Conservation (phyloP, 352 stramenopile genomes). For the Globisporangium middletonii region DNA sequence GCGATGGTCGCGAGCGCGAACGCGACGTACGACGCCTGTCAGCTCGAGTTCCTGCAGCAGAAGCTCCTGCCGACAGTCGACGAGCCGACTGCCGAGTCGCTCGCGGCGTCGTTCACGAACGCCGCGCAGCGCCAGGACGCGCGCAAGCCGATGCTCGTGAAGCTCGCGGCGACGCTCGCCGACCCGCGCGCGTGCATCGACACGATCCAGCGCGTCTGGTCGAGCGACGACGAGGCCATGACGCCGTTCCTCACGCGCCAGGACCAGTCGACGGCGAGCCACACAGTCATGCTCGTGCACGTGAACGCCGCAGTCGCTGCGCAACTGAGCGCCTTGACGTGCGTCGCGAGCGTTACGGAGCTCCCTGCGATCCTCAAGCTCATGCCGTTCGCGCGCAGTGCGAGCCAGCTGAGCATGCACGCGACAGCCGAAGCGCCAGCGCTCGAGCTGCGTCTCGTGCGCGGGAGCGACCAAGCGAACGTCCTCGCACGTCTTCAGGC, state of each 20-base stretch:
- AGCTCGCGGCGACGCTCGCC: constrained; percentile 21
- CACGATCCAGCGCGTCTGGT: constrained; percentile 30
- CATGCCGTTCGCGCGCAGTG: constrained; percentile 56
- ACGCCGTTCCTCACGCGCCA: constrained; percentile 52
- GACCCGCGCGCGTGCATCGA: constrained; percentile 44
- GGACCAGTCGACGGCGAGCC: constrained; percentile 25
- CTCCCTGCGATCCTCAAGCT: constrained; percentile 63
- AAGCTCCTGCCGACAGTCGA: constrained; percentile 39
- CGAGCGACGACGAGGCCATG: constrained; percentile 26
- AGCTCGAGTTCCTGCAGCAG: constrained; percentile 24
- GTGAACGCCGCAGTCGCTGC: constrained; percentile 22
- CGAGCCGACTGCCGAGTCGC: constrained; percentile 20
- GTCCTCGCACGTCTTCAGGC: constrained; percentile 34
- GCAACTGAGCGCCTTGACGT: constrained; percentile 33
- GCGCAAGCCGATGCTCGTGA: constrained; percentile 44
- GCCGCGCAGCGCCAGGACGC: constrained; percentile 2
- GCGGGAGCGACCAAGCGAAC: constrained; percentile 20
- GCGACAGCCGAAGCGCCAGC: constrained; percentile 25
- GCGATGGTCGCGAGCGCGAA: too few relatives aligned
- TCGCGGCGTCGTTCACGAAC: constrained; percentile 10
- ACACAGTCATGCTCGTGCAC: constrained; percentile 58
- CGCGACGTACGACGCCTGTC: too few relatives aligned
- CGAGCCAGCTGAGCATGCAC: constrained; percentile 30
- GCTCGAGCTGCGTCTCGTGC: constrained; percentile 57
- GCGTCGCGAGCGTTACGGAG: constrained; percentile 37